Base-by-base conservation (phyloP, 2,329 filamentous ascomycete genomes). In the Myriosclerotinia curreyana region DNA sequence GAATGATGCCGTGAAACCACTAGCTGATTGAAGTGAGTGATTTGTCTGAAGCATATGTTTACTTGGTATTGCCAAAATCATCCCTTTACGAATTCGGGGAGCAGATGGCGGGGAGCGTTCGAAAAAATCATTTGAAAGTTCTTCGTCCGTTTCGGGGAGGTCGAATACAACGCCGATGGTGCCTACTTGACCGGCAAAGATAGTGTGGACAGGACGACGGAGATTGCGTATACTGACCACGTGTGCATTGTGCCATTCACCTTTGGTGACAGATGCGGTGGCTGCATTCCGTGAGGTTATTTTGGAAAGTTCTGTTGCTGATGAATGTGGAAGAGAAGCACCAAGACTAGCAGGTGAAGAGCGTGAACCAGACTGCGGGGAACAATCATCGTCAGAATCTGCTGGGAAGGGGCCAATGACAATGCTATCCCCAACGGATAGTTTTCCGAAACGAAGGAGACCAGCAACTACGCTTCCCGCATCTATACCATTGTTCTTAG, bases 191-290 rank as follows among this genome's bases (percentile, higher is more conserved):
- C 91, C 92, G 20, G 87, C 82, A 59, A 87, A 82, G 9, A 98
- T 81, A 0, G 83, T 85, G 54, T 86, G 85, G 0, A 97, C 92
- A 0, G 94, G 91, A 3, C 97, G 80, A 6, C 94, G 86, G 11
- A 99, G 80, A 70, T 96, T 96, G 28, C 94, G 88, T 51, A 97
- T 87, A 70, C 93, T 98, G 52, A 91, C 87, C 61, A 98, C 86
- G 51, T 84, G 87, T 7, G 94, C 92, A 31, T 82, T 82, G 67
- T 91, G 86, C 94, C 94, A 98, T 75, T 91, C 88, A 20, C 81
- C 85, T 68, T 81, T 84, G 71, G 78, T 79, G 3, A 79, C 74
- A 17, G 82, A 82, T 25, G 81, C 80, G 8, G 82, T 78, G 49
- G 83, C 74, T 44, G 83, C 76, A 69, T 81, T 83, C n/a, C 79